phyloP scores from a whole-genome alignment of 441 rosid genomes.

The Populus hybrid region DNA sequence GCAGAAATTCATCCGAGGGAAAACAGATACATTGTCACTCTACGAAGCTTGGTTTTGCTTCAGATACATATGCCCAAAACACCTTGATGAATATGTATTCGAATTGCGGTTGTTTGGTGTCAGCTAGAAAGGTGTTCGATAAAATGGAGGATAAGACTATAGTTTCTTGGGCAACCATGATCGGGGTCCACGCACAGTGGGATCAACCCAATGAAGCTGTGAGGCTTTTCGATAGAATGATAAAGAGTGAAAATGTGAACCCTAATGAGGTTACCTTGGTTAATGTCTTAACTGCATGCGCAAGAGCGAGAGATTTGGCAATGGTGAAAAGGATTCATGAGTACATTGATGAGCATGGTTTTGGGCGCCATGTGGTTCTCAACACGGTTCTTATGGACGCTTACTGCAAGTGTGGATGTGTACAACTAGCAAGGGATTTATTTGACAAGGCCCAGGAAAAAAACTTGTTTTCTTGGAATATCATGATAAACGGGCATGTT shows the following conservation, averaged over 20 bases:
- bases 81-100: constrained; percentile 31
- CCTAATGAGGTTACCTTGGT: constrained; percentile 20
- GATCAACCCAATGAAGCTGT: constrained; percentile 27
- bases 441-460: constrained; percentile 19
- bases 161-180: constrained; percentile 30
- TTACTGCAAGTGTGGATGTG: constrained; percentile 20
- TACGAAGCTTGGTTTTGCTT: constrained; percentile 22
- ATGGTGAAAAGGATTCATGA: constrained; percentile 8
- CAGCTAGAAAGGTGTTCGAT: constrained; percentile 20
- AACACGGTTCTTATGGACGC: constrained; percentile 18
- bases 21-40: constrained; percentile 21
- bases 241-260: constrained; percentile 28
- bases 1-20: constrained; percentile 4
- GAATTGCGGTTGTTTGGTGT: constrained; percentile 26
- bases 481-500: constrained; percentile 35
- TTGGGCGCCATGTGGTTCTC: constrained; percentile 15
- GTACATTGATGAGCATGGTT: constrained; percentile 19
- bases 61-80: constrained; percentile 27
- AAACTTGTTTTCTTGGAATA: constrained; percentile 32
- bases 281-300: constrained; percentile 19
- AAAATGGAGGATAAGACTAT: constrained; percentile 22
- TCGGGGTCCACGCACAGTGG: constrained; percentile 23
- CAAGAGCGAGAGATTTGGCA: constrained; percentile 16
- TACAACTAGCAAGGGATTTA: constrained; percentile 8
- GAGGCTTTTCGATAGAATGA: constrained; percentile 29